Percentiles rank a stretch among this genome's conserved stretches.
These are phyloP conservation scores for Celoporthe dispersa DNA, from an alignment of 2,329 filamentous ascomycete genomes.

Conservation along the genomic window DNA sequence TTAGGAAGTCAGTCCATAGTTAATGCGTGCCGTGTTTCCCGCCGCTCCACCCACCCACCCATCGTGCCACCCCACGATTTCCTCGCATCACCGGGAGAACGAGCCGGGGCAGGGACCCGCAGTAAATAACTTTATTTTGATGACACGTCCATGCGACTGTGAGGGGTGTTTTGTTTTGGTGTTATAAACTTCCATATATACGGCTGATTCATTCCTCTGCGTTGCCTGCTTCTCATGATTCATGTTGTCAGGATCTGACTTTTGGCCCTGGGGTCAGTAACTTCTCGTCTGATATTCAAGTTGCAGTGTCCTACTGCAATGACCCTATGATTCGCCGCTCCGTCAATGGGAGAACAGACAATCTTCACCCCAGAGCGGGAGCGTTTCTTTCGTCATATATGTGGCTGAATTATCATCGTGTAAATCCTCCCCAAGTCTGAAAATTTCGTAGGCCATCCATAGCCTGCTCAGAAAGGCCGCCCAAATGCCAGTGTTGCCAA, in stretches of 20 bases:
- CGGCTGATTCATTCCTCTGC: not conserved
- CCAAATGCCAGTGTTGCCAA: slow-evolving; percentile 3
- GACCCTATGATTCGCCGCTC: not conserved
- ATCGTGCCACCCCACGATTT: not conserved
- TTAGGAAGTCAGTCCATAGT: not conserved
- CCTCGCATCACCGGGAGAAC: not conserved
- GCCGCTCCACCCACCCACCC: slow-evolving; percentile 1
- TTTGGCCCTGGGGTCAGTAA: not conserved
- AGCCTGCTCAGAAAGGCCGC: not conserved
- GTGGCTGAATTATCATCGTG: not conserved
- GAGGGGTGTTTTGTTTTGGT: not conserved
- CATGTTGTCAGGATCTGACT: not conserved
- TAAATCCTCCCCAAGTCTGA: not conserved
- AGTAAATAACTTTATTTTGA: slow-evolving; percentile 1
- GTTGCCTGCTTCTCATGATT: not conserved
- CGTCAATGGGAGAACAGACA: not conserved
- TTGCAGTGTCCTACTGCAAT: not conserved
- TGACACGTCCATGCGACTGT: not conserved
- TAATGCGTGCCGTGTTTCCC: not conserved
- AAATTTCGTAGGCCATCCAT: not conserved
- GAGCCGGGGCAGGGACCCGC: not conserved
- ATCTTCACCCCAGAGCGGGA: not conserved
- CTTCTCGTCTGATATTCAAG: not conserved
- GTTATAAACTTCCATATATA: not conserved
- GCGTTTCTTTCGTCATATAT: not conserved